Conservation (phyloP, 1,284 basidiomycete species). For the Ganoderma boninense region DNA sequence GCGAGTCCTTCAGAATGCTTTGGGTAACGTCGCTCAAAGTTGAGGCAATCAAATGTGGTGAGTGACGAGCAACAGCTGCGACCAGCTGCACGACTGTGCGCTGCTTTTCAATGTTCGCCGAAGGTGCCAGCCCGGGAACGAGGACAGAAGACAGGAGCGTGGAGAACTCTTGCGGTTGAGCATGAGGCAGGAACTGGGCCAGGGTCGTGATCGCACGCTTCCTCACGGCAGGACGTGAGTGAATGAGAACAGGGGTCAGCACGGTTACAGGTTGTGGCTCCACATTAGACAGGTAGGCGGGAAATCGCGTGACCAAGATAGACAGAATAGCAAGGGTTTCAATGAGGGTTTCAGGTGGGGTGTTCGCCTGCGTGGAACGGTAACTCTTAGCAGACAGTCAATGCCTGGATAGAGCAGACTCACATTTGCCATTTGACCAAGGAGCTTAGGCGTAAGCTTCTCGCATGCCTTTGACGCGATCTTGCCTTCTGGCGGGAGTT, state of each 20-base stretch:
- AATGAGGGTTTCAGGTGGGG: conserved; percentile 85
- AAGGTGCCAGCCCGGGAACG: conserved; percentile 64
- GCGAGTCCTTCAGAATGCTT: conserved; percentile 70
- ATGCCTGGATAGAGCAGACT: conserved; percentile 37
- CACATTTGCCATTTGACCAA: conserved; percentile 81
- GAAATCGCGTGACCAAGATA: conserved; percentile 91
- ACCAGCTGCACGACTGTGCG: conserved; percentile 83
- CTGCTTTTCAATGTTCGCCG: conserved; percentile 69
- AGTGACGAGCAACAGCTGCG: conserved; percentile 79
- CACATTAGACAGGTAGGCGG: conserved; percentile 69
- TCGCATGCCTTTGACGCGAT: conserved; percentile 84
- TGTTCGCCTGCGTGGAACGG: conserved; percentile 56
- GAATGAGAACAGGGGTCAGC: conserved; percentile 79
- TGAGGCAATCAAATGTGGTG: conserved; percentile 70
- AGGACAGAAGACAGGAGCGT: conserved; percentile 65
- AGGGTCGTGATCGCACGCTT: conserved; percentile 91
- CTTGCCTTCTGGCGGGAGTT: conserved; percentile 83
- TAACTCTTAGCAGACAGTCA: too few relatives aligned
- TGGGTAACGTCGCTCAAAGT: conserved; percentile 71
- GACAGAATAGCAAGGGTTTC: conserved; percentile 93
- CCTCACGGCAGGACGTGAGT: conserved; percentile 84
- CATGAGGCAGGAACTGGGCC: conserved; percentile 80
- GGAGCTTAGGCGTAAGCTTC: conserved; percentile 87
- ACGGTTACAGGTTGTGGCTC: conserved; percentile 71
- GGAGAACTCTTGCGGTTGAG: conserved; percentile 62